Evolutionary conservation across 345 rosid genomes (phyloP), one percentile per base, ranked within the genome.

Genomic region (Raphanus raphanistrum): DNA sequence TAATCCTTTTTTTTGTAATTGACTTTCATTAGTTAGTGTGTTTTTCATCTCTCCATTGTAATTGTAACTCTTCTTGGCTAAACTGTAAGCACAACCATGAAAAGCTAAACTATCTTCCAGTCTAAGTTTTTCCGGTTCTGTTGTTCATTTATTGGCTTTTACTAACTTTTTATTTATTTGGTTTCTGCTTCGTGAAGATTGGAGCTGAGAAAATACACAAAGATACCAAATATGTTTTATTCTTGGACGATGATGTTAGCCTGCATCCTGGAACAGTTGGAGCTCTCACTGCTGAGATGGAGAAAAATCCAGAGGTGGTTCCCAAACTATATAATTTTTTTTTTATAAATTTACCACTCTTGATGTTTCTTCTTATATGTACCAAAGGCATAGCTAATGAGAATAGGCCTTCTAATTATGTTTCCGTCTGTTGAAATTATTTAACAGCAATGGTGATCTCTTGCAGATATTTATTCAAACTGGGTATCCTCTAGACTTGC

Each of bases 401-500:
- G 41, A 38, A 7, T 32, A 63, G 57, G 52, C 70, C 76, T 32
- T 71, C 64, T 28, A 8, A 16, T 32, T 70, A 31, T 64, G 36
- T 31, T 55, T 64, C 29, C 45, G 28, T 76, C 59, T 28, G 67
- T 58, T 15, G 58, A 52, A 15, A 52, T 52, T 52, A 52, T 52
- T 52, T 58, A 61, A 73, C 71, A 62, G 63, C 2, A 15, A 52
- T 64, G 26, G 5, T 70, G 72, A 45, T 70, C 48, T 70, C 72
- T 58, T 83, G 90, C 94, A 95, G 99, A 95, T 95, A 85, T 95
- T 95, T 80, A 95, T 95, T 84, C 99, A 95, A 89, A 95, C 99
- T 58, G 99, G 99, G 74, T 95, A 95, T 76, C 99, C 99, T 75
- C 93, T 95, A 61, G 99, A 95, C 82, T 86, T 95, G 77, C 99